Evolutionary conservation across 2,329 filamentous ascomycete genomes (phyloP), one percentile per base, ranked within the genome.

Genomic region (Trichoderma gracile): DNA sequence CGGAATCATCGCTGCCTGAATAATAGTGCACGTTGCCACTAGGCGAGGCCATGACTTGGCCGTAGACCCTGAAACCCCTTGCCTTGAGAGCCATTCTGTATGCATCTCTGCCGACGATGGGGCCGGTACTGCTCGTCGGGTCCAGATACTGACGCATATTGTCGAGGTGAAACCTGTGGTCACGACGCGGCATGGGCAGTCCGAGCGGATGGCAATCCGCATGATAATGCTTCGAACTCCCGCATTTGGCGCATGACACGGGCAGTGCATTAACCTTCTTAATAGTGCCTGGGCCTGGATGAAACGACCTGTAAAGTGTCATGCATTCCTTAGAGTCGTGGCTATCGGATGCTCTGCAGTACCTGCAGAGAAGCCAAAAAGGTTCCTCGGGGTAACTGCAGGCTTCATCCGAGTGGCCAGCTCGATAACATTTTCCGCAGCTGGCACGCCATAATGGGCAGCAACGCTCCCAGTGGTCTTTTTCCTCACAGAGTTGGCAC

Each of bases 401-500:
- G 10, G 10, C 10, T 38, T 14, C 69, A 19, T 76, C 74, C 57
- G 71, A 69, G 70, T 92, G 89, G 10, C 89, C 89, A 49, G 83
- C 78, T 73, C 88, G 84, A 54, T 80, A 82, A 74, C 89, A 92
- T 71, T 85, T 86, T 55, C 69, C 72, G 71, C 86, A 89, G 66
- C 84, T 80, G 50, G 10, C 10, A 65, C n/a, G 40, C 74, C 73
- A 40, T 78, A 75, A 76, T 12, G 84, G 82, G 68, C 86, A 89
- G 61, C 74, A 76, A 67, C 80, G 79, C 5, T 78, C 75, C 60
- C 78, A 78, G 71, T 89, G 85, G 2, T 75, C 75, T 14, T 69
- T 65, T 59, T 74, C 76, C 25, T 75, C 73, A 70, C 83, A 88
- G 63, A 81, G 80, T 7, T 74, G 77, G 71, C 86, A 88, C 3